Conservation (phyloP, 2,329 filamentous ascomycete species). For the Raffaelea ambrosiae region DNA sequence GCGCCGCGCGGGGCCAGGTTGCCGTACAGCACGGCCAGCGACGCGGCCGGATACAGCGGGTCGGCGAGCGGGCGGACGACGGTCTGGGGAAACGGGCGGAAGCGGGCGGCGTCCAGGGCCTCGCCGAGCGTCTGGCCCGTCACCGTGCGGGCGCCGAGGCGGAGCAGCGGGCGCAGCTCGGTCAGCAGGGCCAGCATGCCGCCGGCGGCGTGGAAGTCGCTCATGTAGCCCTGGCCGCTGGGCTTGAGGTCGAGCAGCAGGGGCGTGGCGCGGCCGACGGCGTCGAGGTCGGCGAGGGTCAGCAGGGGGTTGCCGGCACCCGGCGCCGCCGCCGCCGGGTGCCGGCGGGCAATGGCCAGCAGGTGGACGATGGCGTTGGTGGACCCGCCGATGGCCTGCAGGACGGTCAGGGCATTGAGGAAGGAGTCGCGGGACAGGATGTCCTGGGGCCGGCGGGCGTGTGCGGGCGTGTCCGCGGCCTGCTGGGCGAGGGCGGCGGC, state of each 20-base stretch:
- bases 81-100: constrained; percentile 35
- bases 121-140: constrained; percentile 76
- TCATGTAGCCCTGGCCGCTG: constrained; percentile 79
- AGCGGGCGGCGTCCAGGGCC: constrained; percentile 63
- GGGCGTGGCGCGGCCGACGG: constrained; percentile 67
- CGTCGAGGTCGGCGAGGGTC: constrained; percentile 64
- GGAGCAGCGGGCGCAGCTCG: constrained; percentile 64
- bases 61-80: constrained; percentile 57
- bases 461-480: constrained; percentile 58
- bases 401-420: constrained; percentile 77
- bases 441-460: constrained; percentile 62
- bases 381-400: constrained; percentile 73
- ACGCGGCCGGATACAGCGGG: constrained; percentile 65
- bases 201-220: constrained; percentile 81
- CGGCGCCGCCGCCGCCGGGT: constrained; percentile 51
- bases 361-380: constrained; percentile 82
- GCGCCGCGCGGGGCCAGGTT: constrained; percentile 79
- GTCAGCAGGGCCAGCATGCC: constrained; percentile 78
- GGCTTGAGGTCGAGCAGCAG: constrained; percentile 83
- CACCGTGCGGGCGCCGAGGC: constrained; percentile 71
- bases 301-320: constrained; percentile 50
- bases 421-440: constrained; percentile 69
- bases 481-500: constrained; percentile 60
- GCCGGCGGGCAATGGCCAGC: constrained; percentile 73
- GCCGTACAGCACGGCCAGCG: constrained; percentile 72